phyloP scores from a whole-genome alignment of 225 moss, liverwort and hornwort genomes.

The Asterella californica region DNA sequence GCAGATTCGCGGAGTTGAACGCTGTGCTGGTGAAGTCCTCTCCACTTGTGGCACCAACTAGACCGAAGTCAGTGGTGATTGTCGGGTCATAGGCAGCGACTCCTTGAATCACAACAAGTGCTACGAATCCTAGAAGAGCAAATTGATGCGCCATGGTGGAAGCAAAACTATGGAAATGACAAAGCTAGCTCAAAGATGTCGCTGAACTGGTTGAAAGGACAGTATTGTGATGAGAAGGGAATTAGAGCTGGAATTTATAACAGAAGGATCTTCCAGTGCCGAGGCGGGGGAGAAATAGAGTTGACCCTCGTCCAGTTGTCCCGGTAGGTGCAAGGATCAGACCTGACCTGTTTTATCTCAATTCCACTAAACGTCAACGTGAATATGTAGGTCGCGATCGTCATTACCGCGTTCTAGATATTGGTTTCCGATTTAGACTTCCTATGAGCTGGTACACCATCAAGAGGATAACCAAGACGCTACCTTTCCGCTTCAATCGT shows the following conservation, averaged over 20 bases:
- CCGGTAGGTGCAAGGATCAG: neutral
- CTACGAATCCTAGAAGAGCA: neutral
- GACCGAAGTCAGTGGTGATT: constrained; percentile 16
- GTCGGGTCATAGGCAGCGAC: constrained; percentile 15
- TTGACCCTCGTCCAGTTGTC: neutral
- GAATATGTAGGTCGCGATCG: neutral
- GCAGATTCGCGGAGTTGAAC: neutral
- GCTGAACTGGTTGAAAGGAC: neutral
- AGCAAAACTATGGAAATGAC: neutral
- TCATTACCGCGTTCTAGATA: neutral
- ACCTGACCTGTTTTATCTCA: neutral
- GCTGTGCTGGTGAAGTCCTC: constrained; percentile 17
- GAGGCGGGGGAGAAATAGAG: neutral
- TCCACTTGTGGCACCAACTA: neutral
- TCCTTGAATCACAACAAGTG: constrained; percentile 2
- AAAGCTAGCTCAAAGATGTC: neutral
- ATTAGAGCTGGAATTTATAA: neutral
- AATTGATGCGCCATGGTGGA: neutral
- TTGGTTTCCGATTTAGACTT: too few relatives aligned
- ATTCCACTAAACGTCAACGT: neutral
- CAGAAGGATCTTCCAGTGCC: neutral
- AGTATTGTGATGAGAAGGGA: neutral
- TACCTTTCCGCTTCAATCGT: neutral
- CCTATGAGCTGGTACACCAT: neutral
- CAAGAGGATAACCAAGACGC: too few relatives aligned